phyloP scores from a whole-genome alignment of 257 asterid genomes.

The Nyctanthes arbortristis region DNA sequence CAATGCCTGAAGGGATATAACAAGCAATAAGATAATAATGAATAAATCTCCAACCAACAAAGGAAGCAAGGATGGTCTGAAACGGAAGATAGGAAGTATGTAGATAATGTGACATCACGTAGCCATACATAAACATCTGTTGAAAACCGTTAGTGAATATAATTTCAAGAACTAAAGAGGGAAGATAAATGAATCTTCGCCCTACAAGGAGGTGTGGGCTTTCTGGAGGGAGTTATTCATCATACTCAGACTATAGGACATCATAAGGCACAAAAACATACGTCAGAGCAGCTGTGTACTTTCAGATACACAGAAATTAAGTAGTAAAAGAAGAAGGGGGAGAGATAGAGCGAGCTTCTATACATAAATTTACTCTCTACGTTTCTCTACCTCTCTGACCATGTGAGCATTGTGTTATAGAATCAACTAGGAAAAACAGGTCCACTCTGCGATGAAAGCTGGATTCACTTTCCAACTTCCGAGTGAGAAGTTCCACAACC shows the following conservation, averaged over 20 bases:
- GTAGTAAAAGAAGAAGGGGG: not conserved
- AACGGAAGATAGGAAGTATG: slow-evolving; percentile 4
- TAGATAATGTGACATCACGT: not conserved
- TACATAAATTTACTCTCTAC: not conserved
- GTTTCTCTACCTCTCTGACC: slow-evolving; percentile 71
- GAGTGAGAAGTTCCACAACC: slow-evolving; percentile 93
- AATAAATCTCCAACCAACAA: slow-evolving; percentile 11
- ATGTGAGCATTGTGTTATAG: slow-evolving; percentile 96
- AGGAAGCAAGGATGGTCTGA: not conserved
- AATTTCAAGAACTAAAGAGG: not conserved
- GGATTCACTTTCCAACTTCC: slow-evolving; percentile 74
- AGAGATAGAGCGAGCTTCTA: not conserved
- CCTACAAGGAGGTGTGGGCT: not conserved
- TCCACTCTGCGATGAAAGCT: slow-evolving; percentile 84
- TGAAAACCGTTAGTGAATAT: not conserved
- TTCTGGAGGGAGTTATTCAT: not conserved
- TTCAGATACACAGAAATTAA: slow-evolving; percentile 4
- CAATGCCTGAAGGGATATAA: slow-evolving; percentile 65
- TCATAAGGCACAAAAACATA: slow-evolving; percentile 2
- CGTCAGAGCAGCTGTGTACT: not conserved
- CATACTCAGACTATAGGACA: not conserved
- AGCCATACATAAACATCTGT: not conserved
- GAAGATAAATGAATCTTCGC: not conserved
- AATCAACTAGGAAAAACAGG: slow-evolving; percentile 88
- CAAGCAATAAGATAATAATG: slow-evolving; percentile 22